These are phyloP conservation scores for Aspergillus puulaauensis DNA, from an alignment of 2,329 filamentous ascomycete genomes.

Conservation along the genomic window DNA sequence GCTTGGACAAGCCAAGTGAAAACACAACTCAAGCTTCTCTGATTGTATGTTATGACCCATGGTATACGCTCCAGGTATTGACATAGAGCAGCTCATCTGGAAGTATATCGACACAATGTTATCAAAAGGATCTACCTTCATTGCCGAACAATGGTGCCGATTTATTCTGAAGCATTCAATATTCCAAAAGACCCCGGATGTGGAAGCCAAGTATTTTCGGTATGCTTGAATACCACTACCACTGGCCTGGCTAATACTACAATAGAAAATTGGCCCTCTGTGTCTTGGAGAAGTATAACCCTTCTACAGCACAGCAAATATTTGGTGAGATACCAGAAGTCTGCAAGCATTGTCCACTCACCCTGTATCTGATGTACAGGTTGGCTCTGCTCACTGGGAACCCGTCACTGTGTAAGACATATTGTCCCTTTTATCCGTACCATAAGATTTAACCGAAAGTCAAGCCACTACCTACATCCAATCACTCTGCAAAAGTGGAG, in stretches of 20 bases:
- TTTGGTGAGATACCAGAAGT: constrained; percentile 61
- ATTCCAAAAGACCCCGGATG: constrained; percentile 66
- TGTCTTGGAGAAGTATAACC: constrained; percentile 59
- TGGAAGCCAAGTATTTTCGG: constrained; percentile 69
- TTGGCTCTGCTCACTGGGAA: constrained; percentile 63
- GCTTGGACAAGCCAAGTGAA: constrained; percentile 52
- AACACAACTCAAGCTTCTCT: constrained; percentile 57
- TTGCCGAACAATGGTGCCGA: constrained; percentile 69
- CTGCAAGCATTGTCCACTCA: constrained; percentile 62
- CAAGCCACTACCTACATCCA: constrained; percentile 59
- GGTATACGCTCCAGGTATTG: background rate
- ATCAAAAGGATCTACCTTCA: constrained; percentile 51
- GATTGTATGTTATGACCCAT: constrained; percentile 31
- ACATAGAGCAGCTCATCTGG: constrained; percentile 67
- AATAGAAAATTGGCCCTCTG: constrained; percentile 72
- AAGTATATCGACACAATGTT: constrained; percentile 67
- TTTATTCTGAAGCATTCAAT: constrained; percentile 62
- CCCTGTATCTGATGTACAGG: constrained; percentile 74
- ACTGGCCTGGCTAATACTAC: constrained; percentile 12
- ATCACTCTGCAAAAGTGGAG: constrained; percentile 54
- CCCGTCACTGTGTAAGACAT: constrained; percentile 49
- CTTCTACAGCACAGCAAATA: constrained; percentile 53
- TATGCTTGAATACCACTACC: constrained; percentile 28
- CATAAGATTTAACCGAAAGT: constrained; percentile 42
- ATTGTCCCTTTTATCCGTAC: background rate